A percentile compares a stretch with the other conserved stretches of the same genome.
These are phyloP conservation scores for Yarrowia osloensis DNA, from an alignment of 805 yeast genomes.

Conservation along the genomic window DNA sequence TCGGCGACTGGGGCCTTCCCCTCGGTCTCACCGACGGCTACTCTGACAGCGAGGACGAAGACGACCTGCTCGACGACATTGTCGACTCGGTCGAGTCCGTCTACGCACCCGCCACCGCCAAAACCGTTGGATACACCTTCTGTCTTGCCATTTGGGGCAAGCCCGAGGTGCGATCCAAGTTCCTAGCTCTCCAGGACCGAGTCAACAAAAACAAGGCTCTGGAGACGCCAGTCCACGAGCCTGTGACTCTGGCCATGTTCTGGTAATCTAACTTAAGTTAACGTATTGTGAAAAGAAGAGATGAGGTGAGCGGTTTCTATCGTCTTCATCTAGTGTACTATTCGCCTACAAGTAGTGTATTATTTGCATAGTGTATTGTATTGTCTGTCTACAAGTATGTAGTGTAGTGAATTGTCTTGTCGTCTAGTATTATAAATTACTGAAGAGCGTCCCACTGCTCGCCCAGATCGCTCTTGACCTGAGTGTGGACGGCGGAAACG, in stretches of 20 bases:
- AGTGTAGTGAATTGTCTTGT: background rate
- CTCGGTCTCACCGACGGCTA: constrained; percentile 22
- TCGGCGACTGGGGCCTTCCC: constrained; percentile 30
- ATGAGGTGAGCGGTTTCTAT: too few species aligned
- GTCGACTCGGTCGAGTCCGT: constrained; percentile 20
- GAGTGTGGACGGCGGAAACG: background rate
- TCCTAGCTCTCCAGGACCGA: constrained; percentile 24
- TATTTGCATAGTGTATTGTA: background rate
- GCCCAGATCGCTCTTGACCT: constrained; percentile 6
- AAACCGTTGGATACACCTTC: constrained; percentile 25
- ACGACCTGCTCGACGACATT: constrained; percentile 28
- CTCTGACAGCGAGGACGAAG: constrained; percentile 30
- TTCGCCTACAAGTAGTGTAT: too few species aligned
- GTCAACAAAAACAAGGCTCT: background rate
- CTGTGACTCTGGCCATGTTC: constrained; percentile 25
- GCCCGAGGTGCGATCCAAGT: constrained; percentile 28
- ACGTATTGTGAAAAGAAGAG: background rate
- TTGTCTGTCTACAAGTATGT: background rate
- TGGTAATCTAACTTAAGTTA: constrained; percentile 19
- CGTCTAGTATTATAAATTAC: background rate
- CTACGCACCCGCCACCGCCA: constrained; percentile 17
- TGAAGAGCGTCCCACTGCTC: constrained; percentile 28
- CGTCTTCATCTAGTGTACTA: too few species aligned
- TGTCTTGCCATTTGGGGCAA: constrained; percentile 28
- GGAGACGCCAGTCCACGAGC: constrained; percentile 21